These are phyloP conservation scores for Telfairia occidentalis DNA, from an alignment of 331 rosid genomes.

Conservation along the genomic window DNA sequence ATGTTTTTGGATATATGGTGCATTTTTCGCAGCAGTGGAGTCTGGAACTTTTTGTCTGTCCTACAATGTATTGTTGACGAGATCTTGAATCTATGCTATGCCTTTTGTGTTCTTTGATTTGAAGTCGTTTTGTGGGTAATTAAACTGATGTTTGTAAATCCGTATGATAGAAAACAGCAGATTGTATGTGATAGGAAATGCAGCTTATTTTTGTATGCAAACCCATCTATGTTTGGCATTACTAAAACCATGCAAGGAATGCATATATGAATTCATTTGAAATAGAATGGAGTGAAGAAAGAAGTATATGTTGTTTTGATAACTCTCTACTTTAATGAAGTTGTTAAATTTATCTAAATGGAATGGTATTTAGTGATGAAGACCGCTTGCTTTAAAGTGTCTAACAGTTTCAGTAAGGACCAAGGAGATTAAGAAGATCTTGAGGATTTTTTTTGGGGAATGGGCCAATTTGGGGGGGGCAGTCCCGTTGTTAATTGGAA, in stretches of 20 bases:
- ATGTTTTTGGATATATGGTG: not conserved
- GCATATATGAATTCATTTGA: not conserved
- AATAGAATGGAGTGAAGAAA: not conserved
- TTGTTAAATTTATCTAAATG: not conserved
- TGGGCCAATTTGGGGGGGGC: not conserved
- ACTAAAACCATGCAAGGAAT: not conserved
- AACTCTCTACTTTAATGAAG: not conserved
- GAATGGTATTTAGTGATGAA: not conserved
- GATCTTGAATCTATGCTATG: constrained; percentile 24
- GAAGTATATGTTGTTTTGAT: not conserved
- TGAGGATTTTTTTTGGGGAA: not conserved
- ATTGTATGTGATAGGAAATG: not conserved
- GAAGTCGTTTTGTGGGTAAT: constrained; percentile 8
- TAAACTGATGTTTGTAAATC: constrained; percentile 25
- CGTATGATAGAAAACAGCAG: not conserved
- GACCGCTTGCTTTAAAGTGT: not conserved
- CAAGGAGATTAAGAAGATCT: not conserved
- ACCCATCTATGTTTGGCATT: not conserved
- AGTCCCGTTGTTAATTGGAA: not conserved
- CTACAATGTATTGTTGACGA: constrained; percentile 14
- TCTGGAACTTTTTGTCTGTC: constrained; percentile 1
- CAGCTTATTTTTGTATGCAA: not conserved
- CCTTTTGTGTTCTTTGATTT: constrained; percentile 9
- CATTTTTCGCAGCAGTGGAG: constrained; percentile 11
- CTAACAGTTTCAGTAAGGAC: not conserved